These are phyloP conservation scores for Cladosporium sp. DNA, from an alignment of 2,329 filamentous ascomycete genomes.

Conservation along the genomic window DNA sequence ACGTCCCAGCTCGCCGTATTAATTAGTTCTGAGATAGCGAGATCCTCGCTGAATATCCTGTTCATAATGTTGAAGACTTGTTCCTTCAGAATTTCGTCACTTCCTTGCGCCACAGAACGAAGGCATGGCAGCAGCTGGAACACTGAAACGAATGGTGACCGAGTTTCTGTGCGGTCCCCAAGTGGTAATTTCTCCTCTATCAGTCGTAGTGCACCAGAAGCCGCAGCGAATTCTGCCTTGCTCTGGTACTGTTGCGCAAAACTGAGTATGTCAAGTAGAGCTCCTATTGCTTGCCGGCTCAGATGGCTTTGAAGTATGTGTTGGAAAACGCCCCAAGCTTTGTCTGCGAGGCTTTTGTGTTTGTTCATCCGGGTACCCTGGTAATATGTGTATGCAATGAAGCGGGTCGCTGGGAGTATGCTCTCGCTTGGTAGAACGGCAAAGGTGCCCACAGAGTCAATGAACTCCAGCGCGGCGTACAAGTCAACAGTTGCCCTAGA, in stretches of 20 bases:
- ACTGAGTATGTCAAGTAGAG: constrained; percentile 29
- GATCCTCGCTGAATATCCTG: constrained; percentile 50
- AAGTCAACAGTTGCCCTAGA: constrained; percentile 34
- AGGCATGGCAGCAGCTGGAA: constrained; percentile 21
- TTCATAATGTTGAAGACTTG: constrained; percentile 28
- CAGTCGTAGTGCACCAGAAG: constrained; percentile 34
- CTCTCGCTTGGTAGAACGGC: constrained; percentile 27
- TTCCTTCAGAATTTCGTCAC: constrained; percentile 21
- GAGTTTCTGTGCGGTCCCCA: constrained; percentile 5
- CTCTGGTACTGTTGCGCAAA: constrained; percentile 23
- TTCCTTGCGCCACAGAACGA: constrained; percentile 9
- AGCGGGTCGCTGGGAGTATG: constrained; percentile 27
- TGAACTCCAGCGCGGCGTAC: constrained; percentile 30
- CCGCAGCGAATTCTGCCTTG: constrained; percentile 28
- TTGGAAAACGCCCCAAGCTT: constrained; percentile 30
- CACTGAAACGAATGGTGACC: constrained; percentile 14
- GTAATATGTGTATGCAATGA: constrained; percentile 35
- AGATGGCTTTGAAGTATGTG: constrained; percentile 35
- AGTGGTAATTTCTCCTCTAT: constrained; percentile 29
- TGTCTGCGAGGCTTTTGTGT: constrained; percentile 29
- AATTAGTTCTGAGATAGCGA: constrained; percentile 25
- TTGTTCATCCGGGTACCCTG: constrained; percentile 33
- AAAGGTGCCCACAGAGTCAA: constrained; percentile 34
- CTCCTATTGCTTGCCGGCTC: constrained; percentile 28
- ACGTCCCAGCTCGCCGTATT: constrained; percentile 62